Conservation (phyloP, 2,329 filamentous ascomycete genomes). For the Xylariaceae sp. region DNA sequence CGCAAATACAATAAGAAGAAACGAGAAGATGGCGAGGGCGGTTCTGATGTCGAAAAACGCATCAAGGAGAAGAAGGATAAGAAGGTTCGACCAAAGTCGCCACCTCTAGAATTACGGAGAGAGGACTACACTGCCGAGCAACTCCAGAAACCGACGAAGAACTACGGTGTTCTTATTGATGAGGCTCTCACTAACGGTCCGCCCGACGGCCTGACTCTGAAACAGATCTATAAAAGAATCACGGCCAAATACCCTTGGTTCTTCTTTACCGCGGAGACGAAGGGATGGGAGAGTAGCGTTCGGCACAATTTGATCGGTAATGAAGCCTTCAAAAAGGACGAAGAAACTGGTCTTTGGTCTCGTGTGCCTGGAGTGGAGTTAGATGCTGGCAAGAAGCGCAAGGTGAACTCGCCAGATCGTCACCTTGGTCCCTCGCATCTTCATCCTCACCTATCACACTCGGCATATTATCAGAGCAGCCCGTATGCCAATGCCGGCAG, state of each 20-base stretch:
- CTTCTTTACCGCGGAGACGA: constrained; percentile 55
- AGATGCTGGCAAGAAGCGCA: constrained; percentile 57
- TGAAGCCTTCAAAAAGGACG: constrained; percentile 55
- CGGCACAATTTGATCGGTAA: constrained; percentile 59
- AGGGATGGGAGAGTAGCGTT: constrained; percentile 63
- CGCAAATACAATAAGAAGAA: constrained; percentile 62
- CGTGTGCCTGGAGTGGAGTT: constrained; percentile 54
- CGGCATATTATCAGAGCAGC: constrained; percentile 30
- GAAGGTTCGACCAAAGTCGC: constrained; percentile 55
- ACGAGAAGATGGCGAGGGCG: constrained; percentile 52
- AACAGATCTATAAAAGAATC: constrained; percentile 60
- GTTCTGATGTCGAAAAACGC: constrained; percentile 51
- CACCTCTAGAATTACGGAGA: constrained; percentile 50
- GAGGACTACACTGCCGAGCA: constrained; percentile 54
- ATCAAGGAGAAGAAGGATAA: constrained; percentile 56
- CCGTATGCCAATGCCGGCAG: constrained; percentile 27
- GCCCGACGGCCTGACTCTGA: constrained; percentile 50
- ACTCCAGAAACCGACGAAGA: constrained; percentile 57
- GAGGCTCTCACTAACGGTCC: constrained; percentile 53
- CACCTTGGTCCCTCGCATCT: constrained; percentile 28
- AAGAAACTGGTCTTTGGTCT: constrained; percentile 52
- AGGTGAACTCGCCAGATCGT: constrained; percentile 49
- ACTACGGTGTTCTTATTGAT: constrained; percentile 57
- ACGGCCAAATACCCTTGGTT: constrained; percentile 55
- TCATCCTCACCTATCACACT: constrained; percentile 28